These are phyloP conservation scores for Hapsidospora chrysogenum DNA, from an alignment of 495 filamentous ascomycete species.

Conservation along the genomic window DNA sequence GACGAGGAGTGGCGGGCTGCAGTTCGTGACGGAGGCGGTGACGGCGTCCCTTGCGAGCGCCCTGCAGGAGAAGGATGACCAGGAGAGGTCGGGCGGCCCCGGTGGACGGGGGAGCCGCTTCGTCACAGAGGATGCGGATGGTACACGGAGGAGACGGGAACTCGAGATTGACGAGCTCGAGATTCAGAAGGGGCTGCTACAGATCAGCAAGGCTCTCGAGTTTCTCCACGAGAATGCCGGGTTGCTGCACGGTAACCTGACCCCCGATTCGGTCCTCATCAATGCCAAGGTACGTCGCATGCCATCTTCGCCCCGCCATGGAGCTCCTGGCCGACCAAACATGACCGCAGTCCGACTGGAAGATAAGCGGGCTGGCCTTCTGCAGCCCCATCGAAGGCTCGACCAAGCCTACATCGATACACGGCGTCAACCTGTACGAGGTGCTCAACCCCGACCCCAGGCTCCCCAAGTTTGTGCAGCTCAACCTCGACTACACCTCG, in stretches of 20 bases:
- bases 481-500: constrained; percentile 83
- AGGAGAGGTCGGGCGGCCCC: constrained; percentile 50
- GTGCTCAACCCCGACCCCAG: constrained; percentile 74
- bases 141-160: constrained; percentile 56
- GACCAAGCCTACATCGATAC: constrained; percentile 46
- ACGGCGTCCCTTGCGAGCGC: constrained; percentile 74
- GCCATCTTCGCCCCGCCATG: background rate
- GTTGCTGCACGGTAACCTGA: constrained; percentile 84
- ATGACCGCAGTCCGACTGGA: constrained; percentile 74
- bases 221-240: constrained; percentile 94
- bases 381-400: constrained; percentile 59
- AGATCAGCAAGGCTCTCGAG: constrained; percentile 86
- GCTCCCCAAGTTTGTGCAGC: constrained; percentile 64
- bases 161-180: constrained; percentile 94
- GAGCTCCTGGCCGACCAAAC: constrained; percentile 8
- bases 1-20: constrained; percentile 72
- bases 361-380: constrained; percentile 86
- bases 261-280: constrained; percentile 84
- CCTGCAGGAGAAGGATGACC: constrained; percentile 77
- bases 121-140: constrained; percentile 67
- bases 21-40: constrained; percentile 88
- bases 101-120: constrained; percentile 60
- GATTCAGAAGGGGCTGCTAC: constrained; percentile 87
- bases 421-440: constrained; percentile 66
- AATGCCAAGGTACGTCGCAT: constrained; percentile 60